phyloP scores from a whole-genome alignment of 176 grass and related monocot species.

The Rhynchospora pubera region DNA sequence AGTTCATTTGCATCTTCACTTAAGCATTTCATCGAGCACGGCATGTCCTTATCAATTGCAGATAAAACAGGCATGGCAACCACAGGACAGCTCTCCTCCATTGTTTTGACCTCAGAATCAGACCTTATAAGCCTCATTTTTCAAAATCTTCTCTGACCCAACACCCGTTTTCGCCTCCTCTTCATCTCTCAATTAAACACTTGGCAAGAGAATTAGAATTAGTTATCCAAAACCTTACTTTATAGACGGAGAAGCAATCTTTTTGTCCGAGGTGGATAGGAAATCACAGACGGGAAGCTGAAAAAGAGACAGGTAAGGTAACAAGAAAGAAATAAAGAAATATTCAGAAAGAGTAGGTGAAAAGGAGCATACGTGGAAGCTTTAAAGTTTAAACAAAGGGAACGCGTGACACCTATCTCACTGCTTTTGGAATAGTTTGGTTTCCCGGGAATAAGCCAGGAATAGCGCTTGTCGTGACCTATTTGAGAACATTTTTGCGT shows the following conservation, averaged over 20 bases:
- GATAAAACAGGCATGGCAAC: slow-evolving; percentile 21
- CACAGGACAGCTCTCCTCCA: slow-evolving; percentile 17
- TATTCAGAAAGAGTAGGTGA: slow-evolving; percentile 9
- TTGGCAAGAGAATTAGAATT: neutral
- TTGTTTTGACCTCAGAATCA: neutral
- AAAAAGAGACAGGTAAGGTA: neutral
- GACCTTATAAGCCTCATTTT: slow-evolving; percentile 13
- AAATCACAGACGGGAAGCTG: neutral
- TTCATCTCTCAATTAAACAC: neutral
- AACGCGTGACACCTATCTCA: neutral
- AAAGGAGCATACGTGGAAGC: slow-evolving; percentile 12
- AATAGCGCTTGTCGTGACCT: neutral
- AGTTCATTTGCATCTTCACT: slow-evolving; percentile 31
- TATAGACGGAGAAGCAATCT: neutral
- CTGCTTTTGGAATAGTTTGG: neutral
- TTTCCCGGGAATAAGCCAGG: slow-evolving; percentile 5
- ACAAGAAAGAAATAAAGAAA: neutral
- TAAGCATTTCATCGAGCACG: slow-evolving; percentile 24
- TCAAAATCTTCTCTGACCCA: neutral
- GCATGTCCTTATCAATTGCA: neutral
- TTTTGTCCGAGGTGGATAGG: neutral
- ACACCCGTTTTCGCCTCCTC: neutral
- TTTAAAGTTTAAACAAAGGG: neutral
- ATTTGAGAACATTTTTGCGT: neutral
- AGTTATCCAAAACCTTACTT: slow-evolving; percentile 6